Evolutionary conservation across 2,329 filamentous ascomycete species (phyloP).

Genomic region (Juglanconis sp.): DNA sequence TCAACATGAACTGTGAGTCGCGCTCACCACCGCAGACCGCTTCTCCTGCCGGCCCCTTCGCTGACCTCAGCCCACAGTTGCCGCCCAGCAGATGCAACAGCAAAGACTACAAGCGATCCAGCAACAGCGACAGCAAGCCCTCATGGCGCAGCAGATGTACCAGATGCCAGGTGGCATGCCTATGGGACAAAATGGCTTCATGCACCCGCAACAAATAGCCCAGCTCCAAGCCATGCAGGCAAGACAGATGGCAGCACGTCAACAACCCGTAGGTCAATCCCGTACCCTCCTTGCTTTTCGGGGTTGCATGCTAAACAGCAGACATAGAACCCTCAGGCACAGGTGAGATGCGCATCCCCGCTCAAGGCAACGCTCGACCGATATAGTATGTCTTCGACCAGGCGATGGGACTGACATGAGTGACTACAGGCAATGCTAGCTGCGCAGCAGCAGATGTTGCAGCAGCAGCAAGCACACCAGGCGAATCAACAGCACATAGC

Average conservation of each 20-base stretch:
- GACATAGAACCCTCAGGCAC: constrained; percentile 18
- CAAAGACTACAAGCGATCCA: constrained; percentile 54
- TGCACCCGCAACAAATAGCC: constrained; percentile 35
- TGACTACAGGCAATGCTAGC: constrained; percentile 39
- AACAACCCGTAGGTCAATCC: constrained; percentile 17
- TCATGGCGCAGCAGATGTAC: constrained; percentile 52
- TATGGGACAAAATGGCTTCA: constrained; percentile 44
- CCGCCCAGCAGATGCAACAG: constrained; percentile 46
- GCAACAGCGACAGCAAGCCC: constrained; percentile 47
- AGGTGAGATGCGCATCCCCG: constrained; percentile 22
- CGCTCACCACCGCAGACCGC: background rate
- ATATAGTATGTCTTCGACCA: constrained; percentile 13
- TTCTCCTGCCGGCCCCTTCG: background rate
- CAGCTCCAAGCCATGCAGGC: constrained; percentile 30
- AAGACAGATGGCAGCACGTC: constrained; percentile 15
- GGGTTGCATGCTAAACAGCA: constrained; percentile 16
- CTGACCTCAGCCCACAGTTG: constrained; percentile 17
- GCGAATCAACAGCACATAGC: constrained; percentile 37
- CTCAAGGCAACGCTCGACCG: constrained; percentile 8
- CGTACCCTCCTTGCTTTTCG: background rate
- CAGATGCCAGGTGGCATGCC: constrained; percentile 50
- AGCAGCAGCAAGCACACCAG: constrained; percentile 37
- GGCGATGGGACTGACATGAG: background rate
- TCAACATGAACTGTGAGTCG: constrained; percentile 31
- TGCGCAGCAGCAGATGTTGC: constrained; percentile 43